Evolutionary conservation across 345 rosid species (phyloP).

Genomic region (Psidium friedrichsthalianum): DNA sequence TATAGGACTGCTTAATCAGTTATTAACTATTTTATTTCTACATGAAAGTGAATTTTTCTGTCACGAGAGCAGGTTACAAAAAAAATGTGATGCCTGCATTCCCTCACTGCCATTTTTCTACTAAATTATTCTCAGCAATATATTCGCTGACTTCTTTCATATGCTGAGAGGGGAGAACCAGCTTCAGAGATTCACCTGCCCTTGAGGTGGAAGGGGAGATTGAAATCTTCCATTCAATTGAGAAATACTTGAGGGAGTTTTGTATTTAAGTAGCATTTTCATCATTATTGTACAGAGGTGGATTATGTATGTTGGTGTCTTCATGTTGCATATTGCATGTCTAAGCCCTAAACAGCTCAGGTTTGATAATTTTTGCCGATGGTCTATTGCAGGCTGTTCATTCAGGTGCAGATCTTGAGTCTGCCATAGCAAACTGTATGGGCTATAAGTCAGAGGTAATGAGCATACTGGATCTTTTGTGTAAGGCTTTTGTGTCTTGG

Average conservation of each 20-base stretch:
- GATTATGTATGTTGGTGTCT: neutral
- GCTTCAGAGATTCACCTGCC: neutral
- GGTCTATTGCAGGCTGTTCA: slow-evolving; percentile 72
- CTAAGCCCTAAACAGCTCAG: neutral
- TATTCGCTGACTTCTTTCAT: neutral
- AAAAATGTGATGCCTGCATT: neutral
- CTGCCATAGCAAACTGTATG: slow-evolving; percentile 89
- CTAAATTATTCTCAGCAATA: neutral
- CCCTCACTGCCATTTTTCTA: neutral
- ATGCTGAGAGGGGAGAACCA: neutral
- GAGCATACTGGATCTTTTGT: slow-evolving; percentile 9
- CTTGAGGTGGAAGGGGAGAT: neutral
- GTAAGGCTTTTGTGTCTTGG: neutral
- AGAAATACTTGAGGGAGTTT: neutral
- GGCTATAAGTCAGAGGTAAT: slow-evolving; percentile 81
- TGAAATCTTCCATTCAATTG: neutral
- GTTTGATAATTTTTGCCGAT: neutral
- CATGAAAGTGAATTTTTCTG: neutral
- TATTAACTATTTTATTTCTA: neutral
- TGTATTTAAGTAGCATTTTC: neutral
- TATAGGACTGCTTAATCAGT: neutral
- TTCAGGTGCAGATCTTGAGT: slow-evolving; percentile 99
- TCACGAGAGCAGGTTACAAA: neutral
- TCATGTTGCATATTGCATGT: neutral
- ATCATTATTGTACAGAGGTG: neutral